A percentile compares a stretch with the other conserved stretches of the same genome.
These are phyloP conservation scores for Omphalea diandra DNA, from an alignment of 441 rosid genomes.

Conservation along the genomic window DNA sequence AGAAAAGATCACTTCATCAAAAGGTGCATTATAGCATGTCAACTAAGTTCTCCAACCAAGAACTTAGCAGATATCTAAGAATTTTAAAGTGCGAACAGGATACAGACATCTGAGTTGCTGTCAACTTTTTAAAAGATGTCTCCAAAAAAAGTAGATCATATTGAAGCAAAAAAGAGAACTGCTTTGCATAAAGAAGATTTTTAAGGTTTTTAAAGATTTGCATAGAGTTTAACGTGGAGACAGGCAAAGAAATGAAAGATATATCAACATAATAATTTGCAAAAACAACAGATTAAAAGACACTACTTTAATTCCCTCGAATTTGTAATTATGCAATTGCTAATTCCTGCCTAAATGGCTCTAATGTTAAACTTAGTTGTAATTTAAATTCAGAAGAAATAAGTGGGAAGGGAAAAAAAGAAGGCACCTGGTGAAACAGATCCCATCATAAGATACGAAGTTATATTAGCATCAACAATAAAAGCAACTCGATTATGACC, in stretches of 20 bases:
- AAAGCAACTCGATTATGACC: slow-evolving; percentile 78
- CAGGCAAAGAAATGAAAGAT: neutral
- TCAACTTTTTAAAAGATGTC: too few relatives aligned
- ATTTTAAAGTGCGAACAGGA: neutral
- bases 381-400: neutral
- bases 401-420: neutral
- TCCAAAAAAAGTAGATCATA: neutral
- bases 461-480: slow-evolving; percentile 96
- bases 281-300: neutral
- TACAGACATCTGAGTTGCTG: neutral
- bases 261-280: slow-evolving; percentile 1
- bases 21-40: neutral
- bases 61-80: too few relatives aligned
- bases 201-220: neutral
- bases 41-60: neutral
- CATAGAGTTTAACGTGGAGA: neutral
- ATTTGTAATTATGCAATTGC: neutral
- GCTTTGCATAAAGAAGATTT: neutral
- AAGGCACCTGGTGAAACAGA: slow-evolving; percentile 98
- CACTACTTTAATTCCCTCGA: neutral
- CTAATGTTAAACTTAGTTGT: neutral
- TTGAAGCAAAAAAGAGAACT: neutral
- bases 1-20: neutral
- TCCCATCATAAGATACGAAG: slow-evolving; percentile 99
- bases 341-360: neutral